Conservation (phyloP, 2,329 filamentous ascomycete species). For the Exophiala alcalophila region DNA sequence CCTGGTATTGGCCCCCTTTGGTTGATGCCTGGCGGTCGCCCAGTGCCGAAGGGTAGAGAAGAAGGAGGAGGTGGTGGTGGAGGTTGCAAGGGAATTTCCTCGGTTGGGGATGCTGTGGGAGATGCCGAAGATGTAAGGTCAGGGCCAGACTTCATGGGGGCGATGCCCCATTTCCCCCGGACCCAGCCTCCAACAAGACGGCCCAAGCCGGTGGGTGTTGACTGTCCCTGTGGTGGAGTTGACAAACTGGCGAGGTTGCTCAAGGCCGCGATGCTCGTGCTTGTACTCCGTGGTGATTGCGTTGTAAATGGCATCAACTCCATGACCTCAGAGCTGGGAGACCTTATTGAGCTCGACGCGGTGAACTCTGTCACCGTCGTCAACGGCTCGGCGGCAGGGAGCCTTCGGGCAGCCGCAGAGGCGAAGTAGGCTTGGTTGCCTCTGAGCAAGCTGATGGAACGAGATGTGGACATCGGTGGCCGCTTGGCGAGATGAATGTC, state of each 20-base stretch:
- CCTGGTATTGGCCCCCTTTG: conserved; percentile 72
- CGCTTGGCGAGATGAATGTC: conserved; percentile 82
- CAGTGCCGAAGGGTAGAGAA: conserved; percentile 36
- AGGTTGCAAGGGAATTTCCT: conserved; percentile 3
- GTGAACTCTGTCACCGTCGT: conserved; percentile 54
- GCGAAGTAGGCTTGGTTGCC: conserved; percentile 29
- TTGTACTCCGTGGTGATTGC: conserved; percentile 10
- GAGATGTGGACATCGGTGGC: conserved; percentile 68
- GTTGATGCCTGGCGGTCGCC: conserved; percentile 66
- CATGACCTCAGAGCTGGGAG: conserved; percentile 9
- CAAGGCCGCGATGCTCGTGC: conserved; percentile 25
- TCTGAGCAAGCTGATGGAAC: conserved; percentile 18
- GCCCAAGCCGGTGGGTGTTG: conserved; percentile 40
- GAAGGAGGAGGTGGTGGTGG: too few species aligned
- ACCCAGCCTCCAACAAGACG: conserved; percentile 65
- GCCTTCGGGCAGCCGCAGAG: conserved; percentile 15
- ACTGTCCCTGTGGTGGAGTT: conserved; percentile 27
- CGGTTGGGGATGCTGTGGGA: conserved; percentile 5
- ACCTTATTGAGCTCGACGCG: conserved; percentile 49
- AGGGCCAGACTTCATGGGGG: conserved; percentile 42
- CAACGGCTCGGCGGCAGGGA: conserved; percentile 46
- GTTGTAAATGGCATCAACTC: neutral
- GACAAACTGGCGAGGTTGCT: conserved; percentile 26
- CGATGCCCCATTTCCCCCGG: conserved; percentile 60
- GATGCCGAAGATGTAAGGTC: conserved; percentile 21